phyloP scores from a whole-genome alignment of 805 yeast genomes.

The Lachancea waltii region DNA sequence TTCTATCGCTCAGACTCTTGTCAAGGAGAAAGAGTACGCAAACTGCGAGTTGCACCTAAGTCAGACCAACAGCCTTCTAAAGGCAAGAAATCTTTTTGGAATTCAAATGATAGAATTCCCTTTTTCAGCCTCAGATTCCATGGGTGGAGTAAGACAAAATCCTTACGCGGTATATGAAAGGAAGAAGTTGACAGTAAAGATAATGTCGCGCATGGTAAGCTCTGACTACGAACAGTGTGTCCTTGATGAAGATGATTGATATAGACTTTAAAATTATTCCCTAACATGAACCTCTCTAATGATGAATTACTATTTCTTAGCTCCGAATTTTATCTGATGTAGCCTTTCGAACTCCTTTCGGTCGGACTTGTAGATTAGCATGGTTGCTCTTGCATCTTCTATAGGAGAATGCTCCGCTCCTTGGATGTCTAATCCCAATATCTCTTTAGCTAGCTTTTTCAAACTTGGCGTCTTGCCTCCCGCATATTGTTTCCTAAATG shows the following conservation, averaged over 20 bases:
- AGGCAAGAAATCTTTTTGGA: slow-evolving; percentile 19
- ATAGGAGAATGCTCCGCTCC: slow-evolving; percentile 76
- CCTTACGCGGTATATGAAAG: slow-evolving; percentile 18
- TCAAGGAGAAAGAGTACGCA: slow-evolving; percentile 30
- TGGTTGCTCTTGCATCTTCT: slow-evolving; percentile 85
- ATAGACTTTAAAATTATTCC: too few species aligned
- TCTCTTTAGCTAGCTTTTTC: slow-evolving; percentile 54
- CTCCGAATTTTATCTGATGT: slow-evolving; percentile 19
- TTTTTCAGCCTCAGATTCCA: slow-evolving; percentile 9
- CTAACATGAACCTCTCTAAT: too few species aligned
- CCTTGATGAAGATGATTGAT: too few species aligned
- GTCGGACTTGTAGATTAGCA: slow-evolving; percentile 64
- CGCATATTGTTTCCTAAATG: slow-evolving; percentile 48
- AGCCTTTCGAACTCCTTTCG: slow-evolving; percentile 54
- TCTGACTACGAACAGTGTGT: neutral
- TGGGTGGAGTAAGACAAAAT: slow-evolving; percentile 13
- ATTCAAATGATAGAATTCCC: slow-evolving; percentile 13
- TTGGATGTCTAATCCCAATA: slow-evolving; percentile 60
- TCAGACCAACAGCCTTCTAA: slow-evolving; percentile 20
- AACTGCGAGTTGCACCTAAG: slow-evolving; percentile 18
- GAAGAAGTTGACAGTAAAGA: slow-evolving; percentile 19
- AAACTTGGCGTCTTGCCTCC: slow-evolving; percentile 69
- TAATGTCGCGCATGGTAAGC: slow-evolving; percentile 19
- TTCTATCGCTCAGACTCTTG: slow-evolving; percentile 26
- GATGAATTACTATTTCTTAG: slow-evolving; percentile 1